phyloP scores from a whole-genome alignment of 306 rosid genomes.

The Casuarina cunninghamiana region DNA sequence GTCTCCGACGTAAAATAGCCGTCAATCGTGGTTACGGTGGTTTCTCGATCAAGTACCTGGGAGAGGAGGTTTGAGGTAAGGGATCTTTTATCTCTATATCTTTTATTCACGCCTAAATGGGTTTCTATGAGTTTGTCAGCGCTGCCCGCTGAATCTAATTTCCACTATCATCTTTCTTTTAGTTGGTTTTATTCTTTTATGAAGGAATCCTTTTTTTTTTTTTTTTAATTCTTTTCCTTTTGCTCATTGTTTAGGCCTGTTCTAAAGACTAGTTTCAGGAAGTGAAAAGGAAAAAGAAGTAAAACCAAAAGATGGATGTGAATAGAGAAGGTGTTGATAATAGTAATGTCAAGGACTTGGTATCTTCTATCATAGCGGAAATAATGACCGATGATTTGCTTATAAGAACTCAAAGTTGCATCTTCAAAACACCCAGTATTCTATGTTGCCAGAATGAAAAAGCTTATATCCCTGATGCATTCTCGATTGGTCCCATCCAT shows the following conservation, averaged over 20 bases:
- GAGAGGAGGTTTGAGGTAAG: too few relatives aligned
- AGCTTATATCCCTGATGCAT: neutral
- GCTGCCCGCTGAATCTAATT: too few relatives aligned
- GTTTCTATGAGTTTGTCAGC: too few relatives aligned
- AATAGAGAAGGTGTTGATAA: neutral
- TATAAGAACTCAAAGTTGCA: neutral
- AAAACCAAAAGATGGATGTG: neutral
- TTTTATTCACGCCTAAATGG: too few relatives aligned
- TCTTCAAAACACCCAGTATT: conserved; percentile 21
- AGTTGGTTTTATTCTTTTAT: too few relatives aligned
- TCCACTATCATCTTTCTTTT: too few relatives aligned
- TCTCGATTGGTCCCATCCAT: conserved; percentile 30
- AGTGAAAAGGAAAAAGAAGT: neutral
- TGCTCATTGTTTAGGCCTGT: neutral
- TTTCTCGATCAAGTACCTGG: too few relatives aligned
- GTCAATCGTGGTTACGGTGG: too few relatives aligned
- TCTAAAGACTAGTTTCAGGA: neutral
- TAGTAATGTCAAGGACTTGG: neutral
- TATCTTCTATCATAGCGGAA: neutral
- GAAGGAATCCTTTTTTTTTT: neutral
- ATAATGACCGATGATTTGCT: neutral
- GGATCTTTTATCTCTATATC: too few relatives aligned
- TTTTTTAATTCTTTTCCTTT: neutral
- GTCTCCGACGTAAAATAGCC: too few relatives aligned
- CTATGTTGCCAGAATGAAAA: neutral